Evolutionary conservation across 2,329 filamentous ascomycete genomes (phyloP).

Genomic region (Plectosphaerella plurivora): DNA sequence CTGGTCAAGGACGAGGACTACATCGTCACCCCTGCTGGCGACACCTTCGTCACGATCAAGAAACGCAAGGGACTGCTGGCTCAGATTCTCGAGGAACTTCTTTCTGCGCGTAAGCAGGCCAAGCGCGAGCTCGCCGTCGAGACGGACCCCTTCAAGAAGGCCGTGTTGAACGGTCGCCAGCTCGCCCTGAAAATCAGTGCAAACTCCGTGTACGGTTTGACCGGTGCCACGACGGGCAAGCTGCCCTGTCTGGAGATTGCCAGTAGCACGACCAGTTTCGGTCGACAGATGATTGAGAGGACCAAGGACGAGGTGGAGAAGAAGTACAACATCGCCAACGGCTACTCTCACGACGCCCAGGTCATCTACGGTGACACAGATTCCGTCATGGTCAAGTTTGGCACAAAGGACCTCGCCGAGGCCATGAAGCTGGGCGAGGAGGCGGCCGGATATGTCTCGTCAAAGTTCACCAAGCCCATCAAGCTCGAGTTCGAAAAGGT

Average conservation of each 20-base stretch:
- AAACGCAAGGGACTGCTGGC: conserved; percentile 87
- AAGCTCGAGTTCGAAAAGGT: conserved; percentile 99
- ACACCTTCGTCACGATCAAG: conserved; percentile 85
- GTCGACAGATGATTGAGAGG: conserved; percentile 97
- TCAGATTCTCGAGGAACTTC: conserved; percentile 91
- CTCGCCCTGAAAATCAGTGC: conserved; percentile 93
- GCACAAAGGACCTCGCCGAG: conserved; percentile 77
- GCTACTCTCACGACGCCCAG: conserved; percentile 89
- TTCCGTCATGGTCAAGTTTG: conserved; percentile 99
- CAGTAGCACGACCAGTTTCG: conserved; percentile 94
- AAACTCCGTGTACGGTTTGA: conserved; percentile 96
- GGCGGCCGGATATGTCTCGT: conserved; percentile 81
- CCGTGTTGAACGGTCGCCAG: conserved; percentile 94
- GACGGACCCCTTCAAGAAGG: conserved; percentile 95
- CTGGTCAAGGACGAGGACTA: conserved; percentile 91
- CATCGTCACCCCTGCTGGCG: conserved; percentile 90
- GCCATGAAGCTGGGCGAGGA: conserved; percentile 96
- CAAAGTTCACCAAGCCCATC: conserved; percentile 93
- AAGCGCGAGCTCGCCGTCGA: conserved; percentile 86
- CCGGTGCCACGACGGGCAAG: conserved; percentile 93
- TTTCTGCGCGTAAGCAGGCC: conserved; percentile 88
- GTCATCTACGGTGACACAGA: conserved; percentile 99
- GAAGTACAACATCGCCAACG: conserved; percentile 87
- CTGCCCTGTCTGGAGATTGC: conserved; percentile 92
- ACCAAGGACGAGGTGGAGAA: conserved; percentile 94